A percentile compares a stretch with the other conserved stretches of the same genome.
Conservation (phyloP, 2,329 filamentous ascomycete species). For the Sporothrix brasiliensis region DNA sequence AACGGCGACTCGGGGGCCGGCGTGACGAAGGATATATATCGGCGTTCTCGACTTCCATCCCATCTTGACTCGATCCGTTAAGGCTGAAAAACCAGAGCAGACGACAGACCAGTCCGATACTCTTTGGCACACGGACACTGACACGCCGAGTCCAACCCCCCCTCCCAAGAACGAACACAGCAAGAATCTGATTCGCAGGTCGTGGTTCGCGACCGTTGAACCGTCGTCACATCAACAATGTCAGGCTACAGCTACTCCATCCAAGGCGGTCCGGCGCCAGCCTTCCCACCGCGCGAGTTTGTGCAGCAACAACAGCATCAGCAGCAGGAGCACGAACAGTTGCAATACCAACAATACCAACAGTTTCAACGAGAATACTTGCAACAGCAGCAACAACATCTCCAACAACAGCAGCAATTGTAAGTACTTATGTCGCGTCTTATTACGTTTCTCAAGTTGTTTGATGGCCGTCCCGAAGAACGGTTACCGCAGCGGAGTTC, state of each 20-base stretch:
- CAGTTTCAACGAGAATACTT: constrained; percentile 12
- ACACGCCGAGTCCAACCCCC: neutral
- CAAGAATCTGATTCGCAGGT: constrained; percentile 8
- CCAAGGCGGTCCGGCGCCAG: constrained; percentile 44
- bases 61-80: neutral
- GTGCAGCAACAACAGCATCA: constrained; percentile 38
- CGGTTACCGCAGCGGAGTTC: neutral
- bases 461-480: neutral
- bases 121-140: neutral
- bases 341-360: constrained; percentile 31
- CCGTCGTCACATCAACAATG: constrained; percentile 14
- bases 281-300: constrained; percentile 42
- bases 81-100: neutral
- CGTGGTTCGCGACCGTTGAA: neutral
- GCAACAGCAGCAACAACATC: constrained; percentile 19
- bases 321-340: neutral
- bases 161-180: neutral
- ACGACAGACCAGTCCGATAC: neutral
- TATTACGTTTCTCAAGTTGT: neutral
- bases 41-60: neutral
- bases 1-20: neutral
- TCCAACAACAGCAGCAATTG: constrained; percentile 20
- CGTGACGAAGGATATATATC: neutral
- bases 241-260: constrained; percentile 45
- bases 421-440: constrained; percentile 9